phyloP scores from a whole-genome alignment of 1,284 basidiomycete species.

The Agroathelia rolfsii region DNA sequence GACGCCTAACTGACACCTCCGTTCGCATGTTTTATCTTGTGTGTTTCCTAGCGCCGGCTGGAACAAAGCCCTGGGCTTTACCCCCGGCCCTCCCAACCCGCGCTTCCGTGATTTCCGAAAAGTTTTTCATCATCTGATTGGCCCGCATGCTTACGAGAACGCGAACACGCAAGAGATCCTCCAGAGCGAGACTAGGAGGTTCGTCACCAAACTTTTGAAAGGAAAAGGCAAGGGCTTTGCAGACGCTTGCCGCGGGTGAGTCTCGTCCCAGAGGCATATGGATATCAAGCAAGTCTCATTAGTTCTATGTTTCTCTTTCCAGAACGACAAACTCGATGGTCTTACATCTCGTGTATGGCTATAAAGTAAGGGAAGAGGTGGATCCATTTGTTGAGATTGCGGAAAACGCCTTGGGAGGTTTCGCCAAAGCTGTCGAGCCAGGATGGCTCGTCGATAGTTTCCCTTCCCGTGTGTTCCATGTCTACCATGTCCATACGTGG shows the following conservation, averaged over 20 bases:
- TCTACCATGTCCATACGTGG: neutral
- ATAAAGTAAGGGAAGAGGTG: conserved; percentile 25
- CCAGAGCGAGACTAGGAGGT: conserved; percentile 20
- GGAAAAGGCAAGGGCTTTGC: conserved; percentile 22
- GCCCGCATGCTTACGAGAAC: conserved; percentile 22
- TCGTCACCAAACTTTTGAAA: conserved; percentile 24
- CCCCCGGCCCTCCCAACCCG: conserved; percentile 22
- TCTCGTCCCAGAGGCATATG: too few species aligned
- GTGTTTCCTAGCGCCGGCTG: conserved; percentile 36
- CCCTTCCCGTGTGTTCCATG: conserved; percentile 16
- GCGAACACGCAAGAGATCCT: conserved; percentile 17
- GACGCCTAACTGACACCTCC: too few species aligned
- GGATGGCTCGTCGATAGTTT: conserved; percentile 33
- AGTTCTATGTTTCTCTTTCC: too few species aligned
- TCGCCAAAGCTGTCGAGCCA: conserved; percentile 27
- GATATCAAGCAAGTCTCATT: too few species aligned
- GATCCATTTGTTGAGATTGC: conserved; percentile 33
- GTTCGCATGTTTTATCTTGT: too few species aligned
- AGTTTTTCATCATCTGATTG: conserved; percentile 30
- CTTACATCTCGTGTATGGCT: conserved; percentile 28
- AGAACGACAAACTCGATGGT: conserved; percentile 29
- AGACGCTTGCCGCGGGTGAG: conserved; percentile 23
- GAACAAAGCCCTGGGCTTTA: conserved; percentile 30
- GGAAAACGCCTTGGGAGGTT: conserved; percentile 29
- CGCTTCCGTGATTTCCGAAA: conserved; percentile 31